Evolutionary conservation across 805 yeast species (phyloP), one percentile per base, ranked within the genome.

Genomic region (Starmerella lactis-condensi): DNA sequence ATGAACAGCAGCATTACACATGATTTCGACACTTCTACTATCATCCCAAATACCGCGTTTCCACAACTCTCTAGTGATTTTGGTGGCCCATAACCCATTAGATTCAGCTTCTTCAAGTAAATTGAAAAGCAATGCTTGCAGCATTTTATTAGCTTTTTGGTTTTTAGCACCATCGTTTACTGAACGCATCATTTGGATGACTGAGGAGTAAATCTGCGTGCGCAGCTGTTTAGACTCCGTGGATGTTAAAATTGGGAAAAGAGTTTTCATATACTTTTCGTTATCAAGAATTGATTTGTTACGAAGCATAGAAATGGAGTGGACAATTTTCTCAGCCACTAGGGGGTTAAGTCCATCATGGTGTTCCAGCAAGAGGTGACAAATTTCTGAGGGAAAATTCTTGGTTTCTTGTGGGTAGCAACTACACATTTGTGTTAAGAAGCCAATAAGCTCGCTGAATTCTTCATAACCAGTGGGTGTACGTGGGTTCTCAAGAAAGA

Each of bases 41-140:
- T 89, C 99, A 53, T 82, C 95, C 99, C 99, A 89, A 36, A 89
- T 77, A 48, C 93, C 93, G 51, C 96, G 67, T 60, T 93, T 69
- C 99, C 99, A 89, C 31, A 89, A 60, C 53, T 89, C 96, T 50
- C 96, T 68, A 4, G 95, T 82, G 35, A 89, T 59, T 47, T 81
- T 83, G 3, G 95, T 78, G 6, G 96, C 95, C 95, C 96, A 89
- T 16, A 89, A 58, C 22, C 95, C 94, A 45, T 75, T 78, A 24
- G 79, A 65, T 42, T 72, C 77, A 37, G 76, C 70, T 51, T 77
- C 72, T 41, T 81, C 93, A 27, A 89, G 59, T 40, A 85, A 60
- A 45, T 78, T 79, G 62, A 89, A 85, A 31, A 92, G 65, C 29
- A 89, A 56, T 0, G 96, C 94, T 55, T 89, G 98, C 1, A 94